Base-by-base conservation (phyloP, 2,329 filamentous ascomycete species). In the Akanthomyces lecanii region DNA sequence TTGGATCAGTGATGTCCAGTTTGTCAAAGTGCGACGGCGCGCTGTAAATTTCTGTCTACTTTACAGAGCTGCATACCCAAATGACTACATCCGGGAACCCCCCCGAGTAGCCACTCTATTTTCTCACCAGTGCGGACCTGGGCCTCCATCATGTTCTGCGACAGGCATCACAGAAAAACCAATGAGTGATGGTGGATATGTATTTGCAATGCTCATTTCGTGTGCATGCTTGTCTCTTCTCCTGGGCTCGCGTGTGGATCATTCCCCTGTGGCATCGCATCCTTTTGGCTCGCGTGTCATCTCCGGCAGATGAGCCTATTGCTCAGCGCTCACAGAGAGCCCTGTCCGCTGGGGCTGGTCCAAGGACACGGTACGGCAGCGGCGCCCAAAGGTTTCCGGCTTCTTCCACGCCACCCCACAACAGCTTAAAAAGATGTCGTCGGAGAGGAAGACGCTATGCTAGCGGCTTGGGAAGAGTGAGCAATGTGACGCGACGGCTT, bases 361-460 rank as follows among this genome's bases (percentile, higher is more conserved):
- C 54, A 58, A 33, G 61, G 47, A 30, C 38, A 30, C 38, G 61
- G 33, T 36, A 36, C 33, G 33, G 61, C 12, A 25, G 50, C 30
- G 40, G 42, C 58, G 38, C 38, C 38, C 48, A 53, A 53, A n/a
- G 61, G 52, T 38, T 63, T 63, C 61, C 61, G 61, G 61, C 61
- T 63, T 59, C 61, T 63, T 63, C 61, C 61, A 58, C 61, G 58
- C 21, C 40, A 54, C 54, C 54, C 61, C 61, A 63, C 61, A 57
- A 25, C n/a, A 14, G 23, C 21, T 45, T 10, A 47, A 38, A 40
- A 45, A 25, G 7, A 5, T 51, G 33, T 45, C 33, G 33, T 54
- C 18, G 21, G 8, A 54, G 21, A 33, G 52, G n/a, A 23, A 51
- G 33, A 25, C 18, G 45, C 45, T 23, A 23, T 28, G 12, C 12